Conservation (phyloP, 345 rosid genomes). For the Ceriops tagal region DNA sequence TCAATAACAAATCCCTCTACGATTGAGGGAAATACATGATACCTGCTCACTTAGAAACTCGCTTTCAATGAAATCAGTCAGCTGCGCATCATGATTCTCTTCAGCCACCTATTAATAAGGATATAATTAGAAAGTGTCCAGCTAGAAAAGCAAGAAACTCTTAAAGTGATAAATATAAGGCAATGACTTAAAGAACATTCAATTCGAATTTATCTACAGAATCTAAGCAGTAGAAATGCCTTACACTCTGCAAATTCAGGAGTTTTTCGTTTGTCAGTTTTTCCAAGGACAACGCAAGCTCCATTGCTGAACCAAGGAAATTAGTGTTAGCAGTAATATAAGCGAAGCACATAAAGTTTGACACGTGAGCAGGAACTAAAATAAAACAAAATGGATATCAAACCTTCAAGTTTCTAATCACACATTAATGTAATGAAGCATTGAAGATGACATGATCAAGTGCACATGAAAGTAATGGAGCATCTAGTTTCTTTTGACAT, state of each 20-base stretch:
- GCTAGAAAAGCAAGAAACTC: neutral
- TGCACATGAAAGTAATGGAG: too few species aligned
- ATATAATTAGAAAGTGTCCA: neutral
- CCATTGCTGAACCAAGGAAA: constrained; percentile 26
- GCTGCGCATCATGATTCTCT: constrained; percentile 20
- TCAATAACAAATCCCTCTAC: too few species aligned
- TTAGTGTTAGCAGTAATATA: neutral
- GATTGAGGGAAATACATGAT: neutral
- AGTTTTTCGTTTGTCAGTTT: constrained; percentile 30
- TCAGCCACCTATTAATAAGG: constrained; percentile 20
- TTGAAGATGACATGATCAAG: too few species aligned
- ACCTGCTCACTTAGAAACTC: constrained; percentile 31
- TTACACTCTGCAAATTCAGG: constrained; percentile 23
- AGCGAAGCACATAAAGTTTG: too few species aligned
- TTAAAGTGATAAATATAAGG: neutral
- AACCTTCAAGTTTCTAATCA: too few species aligned
- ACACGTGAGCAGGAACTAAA: too few species aligned
- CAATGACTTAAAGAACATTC: neutral
- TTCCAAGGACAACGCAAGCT: constrained; percentile 31
- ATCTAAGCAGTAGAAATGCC: neutral
- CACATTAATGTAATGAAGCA: too few species aligned
- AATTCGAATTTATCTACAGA: neutral
- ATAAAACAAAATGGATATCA: too few species aligned
- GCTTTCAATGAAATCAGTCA: constrained; percentile 27
- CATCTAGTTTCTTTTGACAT: too few species aligned